Evolutionary conservation across 768 basidiomycete genomes (phyloP).

Genomic region (Xerocomus potaroensis): DNA sequence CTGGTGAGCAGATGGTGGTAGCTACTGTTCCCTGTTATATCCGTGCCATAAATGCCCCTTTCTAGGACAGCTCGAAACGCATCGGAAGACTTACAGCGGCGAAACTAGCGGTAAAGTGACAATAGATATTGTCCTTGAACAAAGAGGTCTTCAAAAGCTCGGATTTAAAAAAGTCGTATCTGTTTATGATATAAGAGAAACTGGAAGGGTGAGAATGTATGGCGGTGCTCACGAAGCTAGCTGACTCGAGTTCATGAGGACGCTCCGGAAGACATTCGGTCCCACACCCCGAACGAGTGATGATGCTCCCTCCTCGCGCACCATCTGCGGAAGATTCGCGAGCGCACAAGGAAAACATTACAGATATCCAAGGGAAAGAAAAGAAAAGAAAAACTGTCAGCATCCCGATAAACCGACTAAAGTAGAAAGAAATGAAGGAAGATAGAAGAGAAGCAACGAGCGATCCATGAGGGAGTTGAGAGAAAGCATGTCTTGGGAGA

Average conservation of each 20-base stretch:
- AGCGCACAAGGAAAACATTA: neutral
- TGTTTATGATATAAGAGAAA: slow-evolving; percentile 23
- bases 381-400: slow-evolving; percentile 4
- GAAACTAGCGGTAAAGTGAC: slow-evolving; percentile 84
- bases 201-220: neutral
- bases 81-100: slow-evolving; percentile 55
- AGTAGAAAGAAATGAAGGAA: neutral
- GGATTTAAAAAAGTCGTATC: slow-evolving; percentile 90
- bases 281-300: slow-evolving; percentile 73
- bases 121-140: slow-evolving; percentile 77
- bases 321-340: slow-evolving; percentile 52
- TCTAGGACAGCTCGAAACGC: too few relatives aligned
- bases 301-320: slow-evolving; percentile 77
- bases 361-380: neutral
- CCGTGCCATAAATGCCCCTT: neutral
- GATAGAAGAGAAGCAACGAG: neutral
- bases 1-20: slow-evolving; percentile 85
- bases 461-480: neutral
- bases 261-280: slow-evolving; percentile 82
- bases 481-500: neutral
- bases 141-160: slow-evolving; percentile 67
- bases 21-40: slow-evolving; percentile 73
- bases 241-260: slow-evolving; percentile 91
- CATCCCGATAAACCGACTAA: neutral
- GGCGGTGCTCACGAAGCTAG: slow-evolving; percentile 67